Conservation (phyloP, 768 basidiomycete genomes). For the Tricholoma terreum region DNA sequence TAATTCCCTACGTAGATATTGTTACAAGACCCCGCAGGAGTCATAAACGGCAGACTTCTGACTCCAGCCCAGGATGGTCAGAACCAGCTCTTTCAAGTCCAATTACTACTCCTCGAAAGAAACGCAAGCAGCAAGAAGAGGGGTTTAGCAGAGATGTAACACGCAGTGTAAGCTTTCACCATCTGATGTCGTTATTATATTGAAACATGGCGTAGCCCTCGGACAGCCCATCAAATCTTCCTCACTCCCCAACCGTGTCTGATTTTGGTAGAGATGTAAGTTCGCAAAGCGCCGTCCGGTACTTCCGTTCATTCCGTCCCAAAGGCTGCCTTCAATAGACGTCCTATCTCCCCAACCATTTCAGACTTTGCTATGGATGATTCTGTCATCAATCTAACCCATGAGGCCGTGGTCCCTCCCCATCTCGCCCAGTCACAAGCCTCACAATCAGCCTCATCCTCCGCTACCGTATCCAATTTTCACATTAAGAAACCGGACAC, state of each 20-base stretch:
- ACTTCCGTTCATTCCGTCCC: neutral
- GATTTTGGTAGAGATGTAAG: slow-evolving; percentile 9
- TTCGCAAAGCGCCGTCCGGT: neutral
- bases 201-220: neutral
- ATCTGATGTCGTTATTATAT: neutral
- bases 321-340: neutral
- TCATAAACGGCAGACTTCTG: neutral
- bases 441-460: neutral
- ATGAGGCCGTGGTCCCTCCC: neutral
- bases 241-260: slow-evolving; percentile 16
- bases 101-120: slow-evolving; percentile 10
- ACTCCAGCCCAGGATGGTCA: neutral
- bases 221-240: neutral
- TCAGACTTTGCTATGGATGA: slow-evolving; percentile 14
- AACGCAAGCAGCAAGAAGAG: slow-evolving; percentile 6
- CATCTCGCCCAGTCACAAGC: neutral
- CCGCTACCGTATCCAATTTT: slow-evolving; percentile 10
- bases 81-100: neutral
- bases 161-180: neutral
- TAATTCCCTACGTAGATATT: slow-evolving; percentile 25
- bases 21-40: neutral
- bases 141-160: neutral
- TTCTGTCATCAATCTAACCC: neutral
- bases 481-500: slow-evolving; percentile 10
- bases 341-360: slow-evolving; percentile 18